Evolutionary conservation across 441 rosid species (phyloP).

Genomic region (Pelargonium citronellum): DNA sequence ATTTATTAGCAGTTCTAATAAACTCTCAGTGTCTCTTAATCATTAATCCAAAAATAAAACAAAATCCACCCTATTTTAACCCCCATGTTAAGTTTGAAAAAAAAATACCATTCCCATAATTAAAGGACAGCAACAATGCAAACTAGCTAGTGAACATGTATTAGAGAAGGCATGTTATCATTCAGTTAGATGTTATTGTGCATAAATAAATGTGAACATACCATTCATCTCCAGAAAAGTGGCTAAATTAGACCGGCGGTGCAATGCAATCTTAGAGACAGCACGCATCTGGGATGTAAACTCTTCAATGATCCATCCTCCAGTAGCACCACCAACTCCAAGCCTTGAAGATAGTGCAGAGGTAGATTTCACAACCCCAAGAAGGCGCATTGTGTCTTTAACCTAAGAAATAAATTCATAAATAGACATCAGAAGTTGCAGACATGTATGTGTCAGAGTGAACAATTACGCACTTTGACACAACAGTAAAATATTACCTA

Average conservation of each 20-base stretch:
- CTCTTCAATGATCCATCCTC: constrained; percentile 90
- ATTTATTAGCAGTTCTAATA: background rate
- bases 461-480: background rate
- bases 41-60: background rate
- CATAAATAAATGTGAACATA: constrained; percentile 23
- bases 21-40: background rate
- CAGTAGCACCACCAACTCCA: constrained; percentile 69
- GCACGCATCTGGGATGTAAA: constrained; percentile 97
- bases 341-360: constrained; percentile 72
- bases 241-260: constrained; percentile 81
- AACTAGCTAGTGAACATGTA: constrained; percentile 3
- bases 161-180: constrained; percentile 1
- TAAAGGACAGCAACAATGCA: no score
- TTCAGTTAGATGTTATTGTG: constrained; percentile 2
- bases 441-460: background rate
- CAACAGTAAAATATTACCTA: background rate
- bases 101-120: background rate
- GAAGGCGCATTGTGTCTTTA: constrained; percentile 93
- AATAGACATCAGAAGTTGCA: constrained; percentile 19
- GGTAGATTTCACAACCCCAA: constrained; percentile 89
- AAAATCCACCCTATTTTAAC: background rate
- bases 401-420: constrained; percentile 46
- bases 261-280: constrained; percentile 97
- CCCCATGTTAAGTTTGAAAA: background rate
- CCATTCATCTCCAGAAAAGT: constrained; percentile 79